These are phyloP conservation scores for Pterulicium gracile DNA, from an alignment of 1,284 basidiomycete species.

Conservation along the genomic window DNA sequence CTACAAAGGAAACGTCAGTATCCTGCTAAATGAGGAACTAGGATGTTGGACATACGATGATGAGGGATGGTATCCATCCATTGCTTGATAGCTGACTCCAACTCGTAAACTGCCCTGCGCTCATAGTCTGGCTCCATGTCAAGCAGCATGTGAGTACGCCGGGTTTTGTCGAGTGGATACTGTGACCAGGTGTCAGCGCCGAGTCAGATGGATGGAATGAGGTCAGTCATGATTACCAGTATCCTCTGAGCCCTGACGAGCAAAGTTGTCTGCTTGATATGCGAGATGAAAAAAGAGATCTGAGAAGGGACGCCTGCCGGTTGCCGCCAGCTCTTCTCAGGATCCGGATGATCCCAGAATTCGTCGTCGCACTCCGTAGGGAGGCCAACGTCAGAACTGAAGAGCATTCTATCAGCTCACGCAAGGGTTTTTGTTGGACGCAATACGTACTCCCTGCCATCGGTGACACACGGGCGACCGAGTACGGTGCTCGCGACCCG, in stretches of 20 bases:
- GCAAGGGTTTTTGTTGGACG: no score
- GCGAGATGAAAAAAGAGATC: slow-evolving; percentile 45
- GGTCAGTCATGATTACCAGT: slow-evolving; percentile 33
- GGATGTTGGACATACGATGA: slow-evolving; percentile 25
- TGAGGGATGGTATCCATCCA: slow-evolving; percentile 69
- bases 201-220: no score
- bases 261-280: slow-evolving; percentile 37
- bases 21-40: no score
- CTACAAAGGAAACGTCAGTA: no score
- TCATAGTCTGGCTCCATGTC: slow-evolving; percentile 54
- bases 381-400: slow-evolving; percentile 38
- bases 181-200: no score
- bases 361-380: slow-evolving; percentile 61
- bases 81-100: slow-evolving; percentile 68
- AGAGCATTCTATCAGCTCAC: no score
- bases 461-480: no score
- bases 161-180: slow-evolving; percentile 59
- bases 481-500: no score
- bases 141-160: slow-evolving; percentile 46
- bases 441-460: no score
- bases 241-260: slow-evolving; percentile 30
- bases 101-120: slow-evolving; percentile 60
- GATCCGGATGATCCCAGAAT: slow-evolving; percentile 44
- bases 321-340: slow-evolving; percentile 33
- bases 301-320: slow-evolving; percentile 41